phyloP scores from a whole-genome alignment of 2,329 filamentous ascomycete genomes.

The Rutstroemia sydowiana region DNA sequence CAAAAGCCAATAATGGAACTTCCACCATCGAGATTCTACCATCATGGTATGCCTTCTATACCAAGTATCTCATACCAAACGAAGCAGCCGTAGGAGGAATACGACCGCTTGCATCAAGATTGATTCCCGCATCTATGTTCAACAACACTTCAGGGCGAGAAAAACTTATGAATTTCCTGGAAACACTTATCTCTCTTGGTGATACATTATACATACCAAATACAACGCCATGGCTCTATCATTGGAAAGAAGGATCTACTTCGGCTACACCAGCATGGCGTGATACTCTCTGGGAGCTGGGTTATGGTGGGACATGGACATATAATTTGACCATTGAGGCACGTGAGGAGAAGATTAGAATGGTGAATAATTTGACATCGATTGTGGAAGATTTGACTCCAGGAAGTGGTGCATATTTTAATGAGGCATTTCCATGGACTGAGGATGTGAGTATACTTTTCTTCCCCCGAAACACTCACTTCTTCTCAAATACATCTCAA shows the following conservation, averaged over 20 bases:
- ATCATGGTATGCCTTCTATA: constrained; percentile 15
- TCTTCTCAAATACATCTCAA: too few species aligned
- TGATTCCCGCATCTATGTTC: constrained; percentile 13
- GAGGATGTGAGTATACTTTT: neutral
- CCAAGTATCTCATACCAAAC: constrained; percentile 12
- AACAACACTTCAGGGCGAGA: constrained; percentile 2
- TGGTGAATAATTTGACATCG: neutral
- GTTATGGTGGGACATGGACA: neutral
- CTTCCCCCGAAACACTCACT: too few species aligned
- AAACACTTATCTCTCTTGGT: constrained; percentile 10
- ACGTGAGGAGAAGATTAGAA: neutral
- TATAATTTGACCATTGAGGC: constrained; percentile 11
- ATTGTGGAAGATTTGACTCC: constrained; percentile 8
- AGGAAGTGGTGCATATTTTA: constrained; percentile 15
- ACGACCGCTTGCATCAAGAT: constrained; percentile 6
- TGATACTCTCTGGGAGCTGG: constrained; percentile 12
- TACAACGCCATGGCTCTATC: constrained; percentile 14
- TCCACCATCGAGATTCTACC: constrained; percentile 9
- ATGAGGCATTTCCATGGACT: constrained; percentile 16
- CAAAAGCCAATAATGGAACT: constrained; percentile 6
- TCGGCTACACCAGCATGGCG: constrained; percentile 16
- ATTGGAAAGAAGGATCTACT: constrained; percentile 11
- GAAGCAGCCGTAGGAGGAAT: constrained; percentile 8
- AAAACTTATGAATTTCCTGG: constrained; percentile 9
- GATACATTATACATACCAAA: constrained; percentile 13